Percentiles rank a stretch among this genome's conserved stretches.
Evolutionary conservation across 2,329 filamentous ascomycete genomes (phyloP).

Genomic region (Aspergillus chevalieri): DNA sequence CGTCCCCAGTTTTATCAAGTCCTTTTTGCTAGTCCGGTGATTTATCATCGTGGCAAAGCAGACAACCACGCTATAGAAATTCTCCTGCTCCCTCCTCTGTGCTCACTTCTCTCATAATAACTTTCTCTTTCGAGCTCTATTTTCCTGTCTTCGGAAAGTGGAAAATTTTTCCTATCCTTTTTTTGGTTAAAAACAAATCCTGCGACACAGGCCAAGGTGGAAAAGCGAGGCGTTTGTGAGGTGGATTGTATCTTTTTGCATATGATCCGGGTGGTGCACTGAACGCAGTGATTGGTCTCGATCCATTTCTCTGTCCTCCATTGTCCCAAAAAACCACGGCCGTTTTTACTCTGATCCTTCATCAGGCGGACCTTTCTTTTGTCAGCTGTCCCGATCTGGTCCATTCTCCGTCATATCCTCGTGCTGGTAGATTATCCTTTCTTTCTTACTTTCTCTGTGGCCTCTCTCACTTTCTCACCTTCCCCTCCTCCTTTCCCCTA

Average conservation of each 20-base stretch:
- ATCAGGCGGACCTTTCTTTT: constrained; percentile 1
- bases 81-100: constrained; percentile 1
- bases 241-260: not conserved
- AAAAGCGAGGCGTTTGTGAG: not conserved
- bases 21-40: constrained; percentile 8
- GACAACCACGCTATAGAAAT: constrained; percentile 3
- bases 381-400: not conserved
- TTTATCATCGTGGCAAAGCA: constrained; percentile 14
- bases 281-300: constrained; percentile 1
- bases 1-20: not conserved
- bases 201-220: not conserved
- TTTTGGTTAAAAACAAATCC: not conserved
- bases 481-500: not conserved
- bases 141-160: not conserved
- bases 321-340: not conserved
- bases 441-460: not conserved
- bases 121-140: not conserved
- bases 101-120: constrained; percentile 1
- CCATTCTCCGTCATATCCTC: not conserved
- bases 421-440: not conserved
- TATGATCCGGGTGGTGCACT: constrained; percentile 3
- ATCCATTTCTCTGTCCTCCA: not conserved
- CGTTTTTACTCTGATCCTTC: constrained; percentile 1
- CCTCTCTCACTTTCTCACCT: not conserved
- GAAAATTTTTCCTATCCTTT: not conserved